These are phyloP conservation scores for Shiraia sp. DNA, from an alignment of 2,329 filamentous ascomycete genomes.

Conservation along the genomic window DNA sequence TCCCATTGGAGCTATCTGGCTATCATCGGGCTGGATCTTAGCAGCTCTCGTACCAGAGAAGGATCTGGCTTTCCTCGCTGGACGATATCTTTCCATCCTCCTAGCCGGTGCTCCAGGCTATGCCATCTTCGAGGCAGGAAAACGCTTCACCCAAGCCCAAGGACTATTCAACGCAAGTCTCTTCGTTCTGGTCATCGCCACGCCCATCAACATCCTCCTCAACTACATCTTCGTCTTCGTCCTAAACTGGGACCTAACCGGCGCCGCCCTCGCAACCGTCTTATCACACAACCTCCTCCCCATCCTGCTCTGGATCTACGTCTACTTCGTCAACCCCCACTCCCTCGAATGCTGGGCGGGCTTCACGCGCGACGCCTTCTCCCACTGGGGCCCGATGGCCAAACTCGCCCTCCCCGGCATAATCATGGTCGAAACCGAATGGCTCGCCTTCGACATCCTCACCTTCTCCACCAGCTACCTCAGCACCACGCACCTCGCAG, in stretches of 20 bases:
- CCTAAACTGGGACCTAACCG: conserved; percentile 52
- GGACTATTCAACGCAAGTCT: conserved; percentile 58
- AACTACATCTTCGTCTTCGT: conserved; percentile 55
- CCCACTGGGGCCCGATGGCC: conserved; percentile 83
- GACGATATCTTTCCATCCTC: conserved; percentile 54
- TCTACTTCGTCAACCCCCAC: conserved; percentile 44
- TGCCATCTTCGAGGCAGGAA: conserved; percentile 58
- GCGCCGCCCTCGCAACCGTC: conserved; percentile 56
- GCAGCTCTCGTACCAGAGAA: conserved; percentile 53
- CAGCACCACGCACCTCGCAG: conserved; percentile 78
- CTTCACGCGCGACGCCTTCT: conserved; percentile 67
- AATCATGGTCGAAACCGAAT: conserved; percentile 81
- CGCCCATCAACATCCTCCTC: conserved; percentile 54
- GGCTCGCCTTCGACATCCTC: conserved; percentile 39
- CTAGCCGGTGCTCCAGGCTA: conserved; percentile 58
- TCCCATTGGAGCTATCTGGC: conserved; percentile 56
- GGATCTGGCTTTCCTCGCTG: conserved; percentile 54
- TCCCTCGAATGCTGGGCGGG: conserved; percentile 69
- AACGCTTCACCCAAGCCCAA: conserved; percentile 60
- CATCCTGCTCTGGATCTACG: conserved; percentile 53
- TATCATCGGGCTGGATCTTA: conserved; percentile 53
- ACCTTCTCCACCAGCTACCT: conserved; percentile 81
- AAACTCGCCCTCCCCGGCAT: conserved; percentile 86
- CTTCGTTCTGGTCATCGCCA: conserved; percentile 52
- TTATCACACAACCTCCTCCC: conserved; percentile 56